Conservation (phyloP, 1,139 yeast genomes). For the Geotrichum citri-aurantii region DNA sequence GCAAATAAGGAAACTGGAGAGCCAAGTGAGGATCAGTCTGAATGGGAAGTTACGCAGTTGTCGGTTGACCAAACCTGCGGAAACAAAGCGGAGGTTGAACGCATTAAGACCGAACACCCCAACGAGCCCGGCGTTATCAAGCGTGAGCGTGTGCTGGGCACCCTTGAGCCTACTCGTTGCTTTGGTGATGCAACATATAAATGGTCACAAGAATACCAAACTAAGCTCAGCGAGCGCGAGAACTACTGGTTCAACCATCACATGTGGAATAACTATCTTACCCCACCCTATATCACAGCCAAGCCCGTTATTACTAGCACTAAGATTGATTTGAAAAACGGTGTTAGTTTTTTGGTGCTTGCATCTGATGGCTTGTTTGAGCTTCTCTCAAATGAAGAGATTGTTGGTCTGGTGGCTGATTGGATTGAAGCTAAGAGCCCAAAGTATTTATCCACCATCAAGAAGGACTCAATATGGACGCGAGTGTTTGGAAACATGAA, state of each 20-base stretch:
- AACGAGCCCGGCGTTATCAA: slow-evolving; percentile 76
- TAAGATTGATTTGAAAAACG: slow-evolving; percentile 60
- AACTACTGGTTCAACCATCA: background rate
- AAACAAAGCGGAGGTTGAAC: slow-evolving; percentile 77
- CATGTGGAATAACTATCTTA: slow-evolving; percentile 33
- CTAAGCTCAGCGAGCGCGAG: slow-evolving; percentile 25
- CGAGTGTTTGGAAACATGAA: slow-evolving; percentile 15
- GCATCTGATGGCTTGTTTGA: slow-evolving; percentile 95
- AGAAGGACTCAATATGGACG: slow-evolving; percentile 15
- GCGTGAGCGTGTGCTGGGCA: slow-evolving; percentile 80
- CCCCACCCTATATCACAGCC: slow-evolving; percentile 98
- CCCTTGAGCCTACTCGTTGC: slow-evolving; percentile 94
- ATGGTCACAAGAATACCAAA: slow-evolving; percentile 71
- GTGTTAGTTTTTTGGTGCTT: slow-evolving; percentile 75
- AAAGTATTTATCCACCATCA: slow-evolving; percentile 37
- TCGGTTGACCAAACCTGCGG: slow-evolving; percentile 94
- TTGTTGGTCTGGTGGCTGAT: slow-evolving; percentile 83
- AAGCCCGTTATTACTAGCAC: slow-evolving; percentile 89
- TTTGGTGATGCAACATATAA: slow-evolving; percentile 97
- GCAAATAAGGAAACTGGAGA: background rate
- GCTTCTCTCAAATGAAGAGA: slow-evolving; percentile 85
- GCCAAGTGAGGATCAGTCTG: slow-evolving; percentile 38
- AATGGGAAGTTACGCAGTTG: slow-evolving; percentile 84
- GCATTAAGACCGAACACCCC: slow-evolving; percentile 85
- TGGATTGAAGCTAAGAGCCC: slow-evolving; percentile 84